phyloP scores from a whole-genome alignment of 2,329 filamentous ascomycete species.

The Xylariaceae sp. region DNA sequence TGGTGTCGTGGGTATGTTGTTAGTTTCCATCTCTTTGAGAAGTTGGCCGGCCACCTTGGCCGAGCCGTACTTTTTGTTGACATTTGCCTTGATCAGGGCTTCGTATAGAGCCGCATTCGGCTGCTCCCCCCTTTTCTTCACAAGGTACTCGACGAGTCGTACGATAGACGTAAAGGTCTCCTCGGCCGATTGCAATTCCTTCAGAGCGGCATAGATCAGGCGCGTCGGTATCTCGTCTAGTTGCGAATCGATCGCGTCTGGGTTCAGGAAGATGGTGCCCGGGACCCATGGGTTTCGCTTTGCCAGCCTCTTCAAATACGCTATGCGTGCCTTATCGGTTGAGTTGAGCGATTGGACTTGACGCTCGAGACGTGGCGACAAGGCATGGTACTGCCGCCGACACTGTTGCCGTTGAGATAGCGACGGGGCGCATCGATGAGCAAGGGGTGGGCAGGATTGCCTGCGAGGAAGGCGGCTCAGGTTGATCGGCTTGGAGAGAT shows the following conservation, averaged over 20 bases:
- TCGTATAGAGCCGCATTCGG: constrained; percentile 63
- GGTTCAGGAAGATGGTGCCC: constrained; percentile 20
- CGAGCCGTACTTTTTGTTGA: constrained; percentile 57
- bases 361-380: neutral
- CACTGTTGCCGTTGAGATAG: constrained; percentile 10
- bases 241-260: constrained; percentile 19
- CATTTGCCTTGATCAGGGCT: constrained; percentile 67
- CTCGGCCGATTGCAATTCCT: constrained; percentile 34
- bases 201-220: constrained; percentile 46
- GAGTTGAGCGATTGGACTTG: neutral
- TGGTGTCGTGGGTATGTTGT: constrained; percentile 57
- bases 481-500: constrained; percentile 34
- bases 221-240: constrained; percentile 30
- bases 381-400: constrained; percentile 10
- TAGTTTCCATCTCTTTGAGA: constrained; percentile 65
- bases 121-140: constrained; percentile 49
- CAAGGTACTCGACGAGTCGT: constrained; percentile 51
- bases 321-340: constrained; percentile 15
- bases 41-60: constrained; percentile 56
- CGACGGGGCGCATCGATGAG: constrained; percentile 11
- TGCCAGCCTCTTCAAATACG: constrained; percentile 26
- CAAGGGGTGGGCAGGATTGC: constrained; percentile 11
- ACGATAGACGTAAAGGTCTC: constrained; percentile 37
- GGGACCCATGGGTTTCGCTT: constrained; percentile 27
- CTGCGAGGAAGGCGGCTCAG: constrained; percentile 7